Evolutionary conservation across 108 stramenopile genomes (phyloP), one percentile per base, ranked within the genome.

Genomic region (Nitzschia inconspicua): DNA sequence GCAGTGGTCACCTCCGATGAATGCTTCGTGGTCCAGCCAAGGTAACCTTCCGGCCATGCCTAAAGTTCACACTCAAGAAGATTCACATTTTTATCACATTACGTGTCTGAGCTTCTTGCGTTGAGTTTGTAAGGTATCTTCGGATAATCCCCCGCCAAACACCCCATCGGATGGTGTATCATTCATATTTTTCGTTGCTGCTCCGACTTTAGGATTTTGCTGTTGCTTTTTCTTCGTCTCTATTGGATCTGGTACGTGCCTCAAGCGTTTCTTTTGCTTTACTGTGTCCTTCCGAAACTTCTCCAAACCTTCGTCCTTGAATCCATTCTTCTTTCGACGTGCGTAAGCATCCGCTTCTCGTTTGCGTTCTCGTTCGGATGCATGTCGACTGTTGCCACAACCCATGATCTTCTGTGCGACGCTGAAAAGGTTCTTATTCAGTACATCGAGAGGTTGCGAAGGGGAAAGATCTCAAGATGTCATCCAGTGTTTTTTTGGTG

Each of bases 401-500:
- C n/a, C n/a, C n/a, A n/a, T n/a, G n/a, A n/a, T n/a, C n/a, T n/a
- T n/a, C n/a, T n/a, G n/a, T n/a, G n/a, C n/a, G n/a, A n/a, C n/a
- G n/a, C n/a, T n/a, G n/a, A n/a, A n/a, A n/a, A n/a, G n/a, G n/a
- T n/a, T n/a, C n/a, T n/a, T n/a, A n/a, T n/a, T n/a, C n/a, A n/a
- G n/a, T 92, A 92, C 46, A 59, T 89, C 14, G 66, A 63, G 7
- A 76, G 78, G 10, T 52, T 89, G 25, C 85, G 91, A 44, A 63
- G 87, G 31, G 91, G 88, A 8, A 87, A 89, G 43, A 59, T 93
- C 6, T 74, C 89, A 49, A 77, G 84, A 35, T 84, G 80, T 13
- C 91, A 93, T 63, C 88, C 91, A 0, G 91, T n/a, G n/a, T n/a
- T n/a, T n/a, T n/a, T n/a, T n/a, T n/a, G n/a, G n/a, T n/a, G n/a